Percentiles rank a stretch among this genome's conserved stretches.
Evolutionary conservation across 768 basidiomycete species (phyloP).

Genomic region (Hemileccinum impolitum): DNA sequence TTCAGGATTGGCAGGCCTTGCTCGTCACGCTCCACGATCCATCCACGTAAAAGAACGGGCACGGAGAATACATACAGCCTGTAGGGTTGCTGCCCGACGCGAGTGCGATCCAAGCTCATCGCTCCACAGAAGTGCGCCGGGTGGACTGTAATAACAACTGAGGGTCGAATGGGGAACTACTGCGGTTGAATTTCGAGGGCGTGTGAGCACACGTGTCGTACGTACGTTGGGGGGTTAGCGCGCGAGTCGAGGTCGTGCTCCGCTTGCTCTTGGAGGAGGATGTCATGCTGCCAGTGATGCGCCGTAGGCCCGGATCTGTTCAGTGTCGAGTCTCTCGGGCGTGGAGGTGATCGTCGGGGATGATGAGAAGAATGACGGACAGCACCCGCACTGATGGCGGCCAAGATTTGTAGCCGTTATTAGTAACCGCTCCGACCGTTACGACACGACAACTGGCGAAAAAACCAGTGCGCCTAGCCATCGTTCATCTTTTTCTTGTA

Average conservation of each 20-base stretch:
- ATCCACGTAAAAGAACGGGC: constrained; percentile 17
- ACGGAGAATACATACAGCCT: constrained; percentile 4
- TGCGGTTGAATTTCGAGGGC: constrained; percentile 28
- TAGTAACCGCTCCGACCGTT: constrained; percentile 28
- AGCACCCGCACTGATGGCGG: constrained; percentile 19
- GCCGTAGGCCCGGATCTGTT: too few relatives aligned
- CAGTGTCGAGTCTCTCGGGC: neutral
- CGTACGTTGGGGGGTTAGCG: constrained; percentile 30
- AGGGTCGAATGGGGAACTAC: constrained; percentile 19
- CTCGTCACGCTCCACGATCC: constrained; percentile 3
- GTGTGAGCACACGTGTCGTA: constrained; percentile 35
- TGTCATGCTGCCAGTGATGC: too few relatives aligned
- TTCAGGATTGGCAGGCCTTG: constrained; percentile 6
- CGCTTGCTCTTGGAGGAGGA: neutral
- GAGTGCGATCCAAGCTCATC: constrained; percentile 5
- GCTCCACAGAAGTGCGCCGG: constrained; percentile 13
- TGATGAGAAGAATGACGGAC: neutral
- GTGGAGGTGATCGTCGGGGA: neutral
- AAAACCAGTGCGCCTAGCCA: constrained; percentile 32
- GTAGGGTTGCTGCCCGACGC: constrained; percentile 3
- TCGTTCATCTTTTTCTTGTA: constrained; percentile 16
- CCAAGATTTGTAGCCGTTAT: constrained; percentile 16
- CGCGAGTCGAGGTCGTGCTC: constrained; percentile 8
- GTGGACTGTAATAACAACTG: constrained; percentile 4
- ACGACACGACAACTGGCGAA: constrained; percentile 29